A percentile compares a stretch with the other conserved stretches of the same genome.
Evolutionary conservation across 306 rosid genomes (phyloP).

Genomic region (Neltuma alba): DNA sequence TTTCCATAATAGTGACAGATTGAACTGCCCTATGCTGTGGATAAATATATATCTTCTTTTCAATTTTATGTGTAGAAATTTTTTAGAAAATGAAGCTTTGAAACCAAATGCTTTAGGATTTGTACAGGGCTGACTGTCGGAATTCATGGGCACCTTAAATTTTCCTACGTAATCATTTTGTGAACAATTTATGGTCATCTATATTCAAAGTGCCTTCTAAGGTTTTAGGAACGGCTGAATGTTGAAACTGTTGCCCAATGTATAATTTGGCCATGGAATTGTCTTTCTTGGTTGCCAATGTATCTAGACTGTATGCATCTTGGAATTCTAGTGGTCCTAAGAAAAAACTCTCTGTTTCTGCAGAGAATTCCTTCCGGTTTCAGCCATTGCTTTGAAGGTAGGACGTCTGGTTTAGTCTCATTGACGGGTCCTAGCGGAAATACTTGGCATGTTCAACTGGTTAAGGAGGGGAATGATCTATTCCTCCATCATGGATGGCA

Average conservation of each 20-base stretch:
- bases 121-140: background rate
- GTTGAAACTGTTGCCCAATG: background rate
- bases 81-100: background rate
- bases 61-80: background rate
- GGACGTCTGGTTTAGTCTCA: slow-evolving; percentile 53
- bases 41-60: background rate
- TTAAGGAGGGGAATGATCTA: slow-evolving; percentile 58
- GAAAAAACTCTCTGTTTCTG: slow-evolving; percentile 28
- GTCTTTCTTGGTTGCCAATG: background rate
- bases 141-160: background rate
- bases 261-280: background rate
- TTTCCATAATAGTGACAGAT: background rate
- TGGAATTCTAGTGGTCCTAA: slow-evolving; percentile 16
- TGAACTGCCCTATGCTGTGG: background rate
- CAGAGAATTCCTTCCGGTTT: slow-evolving; percentile 84
- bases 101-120: background rate
- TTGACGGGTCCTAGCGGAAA: slow-evolving; percentile 85
- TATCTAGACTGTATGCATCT: slow-evolving; percentile 4
- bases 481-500: slow-evolving; percentile 80
- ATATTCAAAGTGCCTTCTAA: background rate
- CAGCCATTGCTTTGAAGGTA: slow-evolving; percentile 59
- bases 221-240: background rate
- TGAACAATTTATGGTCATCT: background rate
- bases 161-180: slow-evolving; percentile 3
- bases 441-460: slow-evolving; percentile 62